A percentile compares a stretch with the other conserved stretches of the same genome.
phyloP scores from a whole-genome alignment of 2,329 filamentous ascomycete species.

The Aspergillus niger region DNA sequence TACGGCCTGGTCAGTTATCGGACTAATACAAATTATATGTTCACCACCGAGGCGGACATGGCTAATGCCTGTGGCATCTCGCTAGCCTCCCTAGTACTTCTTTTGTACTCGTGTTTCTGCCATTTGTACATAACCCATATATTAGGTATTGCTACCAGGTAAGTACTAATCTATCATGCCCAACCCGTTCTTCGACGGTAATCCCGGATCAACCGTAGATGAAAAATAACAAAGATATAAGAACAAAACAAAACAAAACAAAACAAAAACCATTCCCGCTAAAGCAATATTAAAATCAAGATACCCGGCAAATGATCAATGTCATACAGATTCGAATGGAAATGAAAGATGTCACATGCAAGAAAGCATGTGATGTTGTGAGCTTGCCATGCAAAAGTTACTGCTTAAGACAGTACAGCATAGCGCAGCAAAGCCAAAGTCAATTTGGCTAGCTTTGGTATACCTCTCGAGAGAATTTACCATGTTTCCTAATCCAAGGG shows the following conservation, averaged over 20 bases:
- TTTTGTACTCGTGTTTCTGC: no score
- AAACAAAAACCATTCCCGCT: constrained; percentile 23
- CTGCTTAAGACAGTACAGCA: not conserved
- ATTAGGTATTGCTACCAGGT: constrained; percentile 18
- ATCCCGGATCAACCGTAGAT: constrained; percentile 11
- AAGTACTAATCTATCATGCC: constrained; percentile 8
- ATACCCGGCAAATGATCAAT: not conserved
- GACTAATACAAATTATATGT: no score
- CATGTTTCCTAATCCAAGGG: constrained; percentile 36
- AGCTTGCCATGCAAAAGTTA: not conserved
- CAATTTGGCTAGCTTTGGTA: constrained; percentile 2
- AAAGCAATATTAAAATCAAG: constrained; percentile 18
- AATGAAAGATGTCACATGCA: constrained; percentile 4
- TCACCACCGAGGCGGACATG: not conserved
- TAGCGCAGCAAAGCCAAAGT: constrained; percentile 1
- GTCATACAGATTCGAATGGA: not conserved
- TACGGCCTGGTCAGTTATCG: no score
- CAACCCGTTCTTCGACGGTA: constrained; percentile 2
- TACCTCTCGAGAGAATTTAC: constrained; percentile 22
- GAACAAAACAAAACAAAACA: not conserved
- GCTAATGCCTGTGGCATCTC: no score
- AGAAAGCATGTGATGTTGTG: not conserved
- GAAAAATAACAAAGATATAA: not conserved
- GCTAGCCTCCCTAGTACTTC: no score
- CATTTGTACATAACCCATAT: not conserved